Percentiles rank a stretch among this genome's conserved stretches.
Conservation (phyloP, 2,329 filamentous ascomycete species). For the Sporothrix protearum region DNA sequence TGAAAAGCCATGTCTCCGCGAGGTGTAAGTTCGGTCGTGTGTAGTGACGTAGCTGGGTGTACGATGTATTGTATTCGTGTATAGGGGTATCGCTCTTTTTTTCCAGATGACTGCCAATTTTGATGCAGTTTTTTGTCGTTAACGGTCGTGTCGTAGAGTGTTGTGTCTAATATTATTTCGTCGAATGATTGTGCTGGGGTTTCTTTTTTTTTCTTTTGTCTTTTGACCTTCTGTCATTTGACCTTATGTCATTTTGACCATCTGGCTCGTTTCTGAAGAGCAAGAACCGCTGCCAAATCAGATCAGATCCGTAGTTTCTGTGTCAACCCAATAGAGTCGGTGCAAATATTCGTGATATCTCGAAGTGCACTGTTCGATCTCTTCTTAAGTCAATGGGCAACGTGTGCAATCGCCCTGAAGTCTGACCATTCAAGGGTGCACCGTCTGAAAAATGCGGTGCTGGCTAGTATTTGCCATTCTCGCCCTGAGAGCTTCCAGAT, state of each 20-base stretch:
- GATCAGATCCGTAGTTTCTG: background rate
- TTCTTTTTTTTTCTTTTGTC: background rate
- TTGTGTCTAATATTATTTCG: background rate
- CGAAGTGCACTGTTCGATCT: background rate
- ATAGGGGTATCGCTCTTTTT: background rate
- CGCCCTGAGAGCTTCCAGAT: background rate
- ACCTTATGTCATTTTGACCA: too few species aligned
- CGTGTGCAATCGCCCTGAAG: background rate
- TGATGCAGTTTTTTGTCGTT: too few species aligned
- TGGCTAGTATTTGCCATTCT: background rate
- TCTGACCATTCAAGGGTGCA: background rate
- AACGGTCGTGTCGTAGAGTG: background rate
- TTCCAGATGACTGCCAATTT: background rate
- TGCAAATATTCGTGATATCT: background rate
- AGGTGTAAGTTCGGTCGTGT: background rate
- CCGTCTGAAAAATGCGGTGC: background rate
- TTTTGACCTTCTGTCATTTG: too few species aligned
- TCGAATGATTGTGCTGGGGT: background rate
- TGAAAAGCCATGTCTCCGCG: background rate
- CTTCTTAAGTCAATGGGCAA: background rate
- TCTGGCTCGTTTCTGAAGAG: too few species aligned
- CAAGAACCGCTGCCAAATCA: too few species aligned
- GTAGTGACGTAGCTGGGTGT: background rate
- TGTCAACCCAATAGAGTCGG: background rate
- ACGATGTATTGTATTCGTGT: background rate